Conservation (phyloP, 495 filamentous ascomycete species). For the Margaritispora aquatica region DNA sequence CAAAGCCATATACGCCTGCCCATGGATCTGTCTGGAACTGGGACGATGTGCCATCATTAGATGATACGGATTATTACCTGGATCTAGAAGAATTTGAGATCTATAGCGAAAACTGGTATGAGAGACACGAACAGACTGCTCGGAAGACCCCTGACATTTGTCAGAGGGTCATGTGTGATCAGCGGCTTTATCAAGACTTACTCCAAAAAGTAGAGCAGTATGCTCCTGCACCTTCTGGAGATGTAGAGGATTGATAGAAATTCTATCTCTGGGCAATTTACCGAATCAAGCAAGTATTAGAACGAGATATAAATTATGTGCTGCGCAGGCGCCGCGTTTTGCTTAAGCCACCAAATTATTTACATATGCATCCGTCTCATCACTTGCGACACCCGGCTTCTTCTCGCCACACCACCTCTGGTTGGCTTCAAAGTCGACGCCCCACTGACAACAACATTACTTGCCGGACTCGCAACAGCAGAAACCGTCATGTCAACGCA, state of each 20-base stretch:
- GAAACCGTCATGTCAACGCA: slow-evolving; percentile 47
- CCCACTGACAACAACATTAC: neutral
- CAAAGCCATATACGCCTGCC: neutral
- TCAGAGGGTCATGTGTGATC: neutral
- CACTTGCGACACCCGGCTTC: neutral
- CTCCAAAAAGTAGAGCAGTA: neutral
- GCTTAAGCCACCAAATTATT: too few species aligned
- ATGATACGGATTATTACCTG: neutral
- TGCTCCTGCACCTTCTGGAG: neutral
- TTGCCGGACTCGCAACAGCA: neutral
- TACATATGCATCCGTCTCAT: neutral
- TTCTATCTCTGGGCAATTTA: neutral
- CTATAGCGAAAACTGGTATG: neutral
- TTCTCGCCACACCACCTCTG: neutral
- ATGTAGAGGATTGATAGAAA: neutral
- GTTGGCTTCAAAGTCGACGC: neutral
- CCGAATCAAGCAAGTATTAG: too few species aligned
- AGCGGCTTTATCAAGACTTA: neutral
- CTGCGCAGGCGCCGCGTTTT: too few species aligned
- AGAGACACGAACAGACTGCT: neutral
- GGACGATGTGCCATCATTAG: neutral
- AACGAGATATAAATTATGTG: too few species aligned
- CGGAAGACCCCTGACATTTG: neutral
- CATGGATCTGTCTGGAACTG: neutral
- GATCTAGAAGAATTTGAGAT: neutral